Conservation (phyloP, 31 red algal species). For the Odonthalia washingtoniensis region DNA sequence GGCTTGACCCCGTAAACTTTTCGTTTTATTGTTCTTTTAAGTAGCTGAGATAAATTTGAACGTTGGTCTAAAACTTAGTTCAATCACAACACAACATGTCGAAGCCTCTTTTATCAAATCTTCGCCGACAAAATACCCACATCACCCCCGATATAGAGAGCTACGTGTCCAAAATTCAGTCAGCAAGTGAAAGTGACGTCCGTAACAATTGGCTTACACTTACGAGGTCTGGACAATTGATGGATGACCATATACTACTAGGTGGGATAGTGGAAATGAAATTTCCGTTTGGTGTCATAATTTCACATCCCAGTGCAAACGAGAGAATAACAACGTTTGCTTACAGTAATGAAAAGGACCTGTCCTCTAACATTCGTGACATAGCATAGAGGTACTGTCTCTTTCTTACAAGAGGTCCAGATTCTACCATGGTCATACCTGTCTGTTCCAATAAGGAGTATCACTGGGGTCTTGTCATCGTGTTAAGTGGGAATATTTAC, state of each 20-base stretch:
- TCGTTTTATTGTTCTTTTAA: too few relatives aligned
- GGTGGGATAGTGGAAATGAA: neutral
- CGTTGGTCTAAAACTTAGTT: too few relatives aligned
- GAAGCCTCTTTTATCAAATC: too few relatives aligned
- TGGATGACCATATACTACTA: neutral
- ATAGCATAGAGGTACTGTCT: neutral
- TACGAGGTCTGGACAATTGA: neutral
- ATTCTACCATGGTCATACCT: neutral
- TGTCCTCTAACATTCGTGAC: neutral
- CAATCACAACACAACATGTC: too few relatives aligned
- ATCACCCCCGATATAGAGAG: neutral
- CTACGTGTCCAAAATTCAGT: neutral
- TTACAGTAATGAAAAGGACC: neutral
- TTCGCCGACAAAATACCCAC: neutral
- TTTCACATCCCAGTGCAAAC: neutral
- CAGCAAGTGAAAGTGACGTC: neutral
- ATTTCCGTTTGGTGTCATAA: neutral
- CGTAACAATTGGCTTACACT: neutral
- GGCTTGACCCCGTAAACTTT: too few relatives aligned
- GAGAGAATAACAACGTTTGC: neutral
- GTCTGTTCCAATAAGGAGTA: neutral
- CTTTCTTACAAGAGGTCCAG: neutral
- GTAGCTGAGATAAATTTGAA: too few relatives aligned
- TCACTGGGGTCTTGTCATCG: conserved; percentile 15
- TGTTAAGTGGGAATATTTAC: neutral